Conservation (phyloP, 768 basidiomycete species). For the Rossbeevera mucosa region DNA sequence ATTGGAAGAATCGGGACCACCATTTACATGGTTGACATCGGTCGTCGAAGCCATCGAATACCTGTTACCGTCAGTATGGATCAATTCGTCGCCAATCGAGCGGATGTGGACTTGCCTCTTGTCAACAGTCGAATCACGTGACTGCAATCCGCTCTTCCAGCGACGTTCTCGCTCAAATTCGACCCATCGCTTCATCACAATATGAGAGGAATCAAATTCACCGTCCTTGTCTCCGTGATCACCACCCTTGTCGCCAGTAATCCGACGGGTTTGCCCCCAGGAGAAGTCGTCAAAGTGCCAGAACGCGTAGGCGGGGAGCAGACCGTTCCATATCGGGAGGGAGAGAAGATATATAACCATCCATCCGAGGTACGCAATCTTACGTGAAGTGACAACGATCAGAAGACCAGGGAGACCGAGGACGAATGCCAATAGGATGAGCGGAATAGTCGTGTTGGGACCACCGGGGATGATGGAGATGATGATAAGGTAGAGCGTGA, state of each 20-base stretch:
- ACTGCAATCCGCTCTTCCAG: slow-evolving; percentile 85
- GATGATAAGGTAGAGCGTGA: slow-evolving; percentile 93
- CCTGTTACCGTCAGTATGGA: slow-evolving; percentile 42
- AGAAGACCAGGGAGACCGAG: slow-evolving; percentile 93
- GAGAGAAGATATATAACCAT: slow-evolving; percentile 92
- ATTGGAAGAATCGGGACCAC: slow-evolving; percentile 54
- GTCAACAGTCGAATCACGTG: slow-evolving; percentile 73
- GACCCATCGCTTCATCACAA: slow-evolving; percentile 98
- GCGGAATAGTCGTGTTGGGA: slow-evolving; percentile 78
- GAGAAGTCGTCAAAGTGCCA: slow-evolving; percentile 99
- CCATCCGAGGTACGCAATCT: slow-evolving; percentile 94
- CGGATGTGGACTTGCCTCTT: slow-evolving; percentile 47
- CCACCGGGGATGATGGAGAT: slow-evolving; percentile 79
- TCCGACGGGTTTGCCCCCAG: slow-evolving; percentile 91
- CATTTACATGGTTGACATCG: slow-evolving; percentile 60
- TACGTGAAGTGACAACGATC: slow-evolving; percentile 93
- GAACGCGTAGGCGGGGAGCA: slow-evolving; percentile 93
- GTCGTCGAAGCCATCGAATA: slow-evolving; percentile 77
- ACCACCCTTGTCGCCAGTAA: slow-evolving; percentile 66
- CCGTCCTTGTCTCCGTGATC: slow-evolving; percentile 93
- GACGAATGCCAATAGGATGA: slow-evolving; percentile 88
- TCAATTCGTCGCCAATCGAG: slow-evolving; percentile 9
- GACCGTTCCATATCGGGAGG: slow-evolving; percentile 94
- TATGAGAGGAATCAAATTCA: slow-evolving; percentile 93
- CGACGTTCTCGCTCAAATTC: slow-evolving; percentile 95